Evolutionary conservation across 768 basidiomycete genomes (phyloP).

Genomic region (Lactarius vividus): DNA sequence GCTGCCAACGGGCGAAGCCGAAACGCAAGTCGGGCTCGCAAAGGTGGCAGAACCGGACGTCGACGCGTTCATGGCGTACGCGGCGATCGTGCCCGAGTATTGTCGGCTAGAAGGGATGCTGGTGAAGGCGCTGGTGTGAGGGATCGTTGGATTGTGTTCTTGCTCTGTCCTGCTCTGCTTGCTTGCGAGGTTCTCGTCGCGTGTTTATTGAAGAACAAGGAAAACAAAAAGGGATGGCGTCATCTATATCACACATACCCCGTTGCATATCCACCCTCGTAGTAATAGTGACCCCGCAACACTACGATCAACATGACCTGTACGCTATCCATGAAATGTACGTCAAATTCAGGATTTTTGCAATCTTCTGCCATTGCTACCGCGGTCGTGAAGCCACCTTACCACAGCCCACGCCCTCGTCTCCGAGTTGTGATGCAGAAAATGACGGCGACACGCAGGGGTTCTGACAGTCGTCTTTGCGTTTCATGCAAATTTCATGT

Average conservation of each 20-base stretch:
- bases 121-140: constrained; percentile 55
- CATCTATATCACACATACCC: constrained; percentile 18
- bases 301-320: constrained; percentile 1
- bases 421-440: neutral
- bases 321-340: constrained; percentile 10
- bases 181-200: constrained; percentile 7
- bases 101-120: constrained; percentile 77
- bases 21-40: constrained; percentile 71
- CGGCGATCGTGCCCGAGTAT: constrained; percentile 82
- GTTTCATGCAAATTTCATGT: no score
- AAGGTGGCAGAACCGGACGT: constrained; percentile 83
- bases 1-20: constrained; percentile 66
- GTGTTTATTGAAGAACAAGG: neutral
- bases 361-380: neutral
- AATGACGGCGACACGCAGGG: neutral
- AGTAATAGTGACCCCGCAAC: neutral
- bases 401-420: neutral
- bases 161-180: constrained; percentile 27
- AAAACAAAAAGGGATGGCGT: constrained; percentile 14
- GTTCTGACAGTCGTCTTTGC: neutral
- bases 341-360: neutral
- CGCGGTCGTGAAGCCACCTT: no score
- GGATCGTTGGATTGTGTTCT: constrained; percentile 6
- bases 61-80: constrained; percentile 84
- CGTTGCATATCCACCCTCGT: constrained; percentile 10